A percentile compares a stretch with the other conserved stretches of the same genome.
These are phyloP conservation scores for Alternaria sp. DNA, from an alignment of 2,329 filamentous ascomycete genomes.

Conservation along the genomic window DNA sequence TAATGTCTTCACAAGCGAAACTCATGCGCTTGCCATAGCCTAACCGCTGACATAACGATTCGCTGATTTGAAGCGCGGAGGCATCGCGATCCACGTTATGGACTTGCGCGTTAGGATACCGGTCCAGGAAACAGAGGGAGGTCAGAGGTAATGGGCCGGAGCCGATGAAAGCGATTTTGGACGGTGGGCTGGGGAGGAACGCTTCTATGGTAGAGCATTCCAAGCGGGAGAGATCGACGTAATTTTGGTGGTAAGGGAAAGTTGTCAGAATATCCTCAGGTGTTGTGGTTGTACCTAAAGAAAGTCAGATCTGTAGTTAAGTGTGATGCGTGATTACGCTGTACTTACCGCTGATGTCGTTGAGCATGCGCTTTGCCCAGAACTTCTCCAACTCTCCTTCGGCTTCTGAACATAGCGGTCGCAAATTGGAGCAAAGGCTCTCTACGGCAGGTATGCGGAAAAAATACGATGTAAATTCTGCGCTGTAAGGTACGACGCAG, in stretches of 20 bases:
- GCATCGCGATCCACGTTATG: slow-evolving; percentile 54
- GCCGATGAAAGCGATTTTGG: slow-evolving; percentile 57
- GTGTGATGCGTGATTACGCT: not conserved
- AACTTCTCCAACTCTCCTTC: slow-evolving; percentile 56
- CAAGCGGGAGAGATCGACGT: slow-evolving; percentile 56
- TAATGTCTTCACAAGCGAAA: slow-evolving; percentile 49
- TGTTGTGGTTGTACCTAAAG: not conserved
- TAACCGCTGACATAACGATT: slow-evolving; percentile 39
- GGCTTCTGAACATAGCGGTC: slow-evolving; percentile 52
- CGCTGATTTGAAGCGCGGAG: slow-evolving; percentile 45
- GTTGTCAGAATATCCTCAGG: not conserved
- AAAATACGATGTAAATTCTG: slow-evolving; percentile 30
- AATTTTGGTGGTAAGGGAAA: slow-evolving; percentile 61
- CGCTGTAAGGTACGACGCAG: slow-evolving; percentile 38
- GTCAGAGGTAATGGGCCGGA: slow-evolving; percentile 60
- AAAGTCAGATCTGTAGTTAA: not conserved
- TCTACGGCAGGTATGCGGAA: slow-evolving; percentile 42
- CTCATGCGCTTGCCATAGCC: slow-evolving; percentile 50
- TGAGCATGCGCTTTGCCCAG: slow-evolving; percentile 51
- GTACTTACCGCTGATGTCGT: slow-evolving; percentile 8
- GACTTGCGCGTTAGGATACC: slow-evolving; percentile 41
- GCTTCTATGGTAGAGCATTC: slow-evolving; percentile 54
- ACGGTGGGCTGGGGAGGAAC: slow-evolving; percentile 37
- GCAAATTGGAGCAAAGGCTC: slow-evolving; percentile 48
- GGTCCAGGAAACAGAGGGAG: slow-evolving; percentile 52